Evolutionary conservation across 148 eudicot genomes (phyloP), one percentile per base, ranked within the genome.

Genomic region (Persicaria maculosa): DNA sequence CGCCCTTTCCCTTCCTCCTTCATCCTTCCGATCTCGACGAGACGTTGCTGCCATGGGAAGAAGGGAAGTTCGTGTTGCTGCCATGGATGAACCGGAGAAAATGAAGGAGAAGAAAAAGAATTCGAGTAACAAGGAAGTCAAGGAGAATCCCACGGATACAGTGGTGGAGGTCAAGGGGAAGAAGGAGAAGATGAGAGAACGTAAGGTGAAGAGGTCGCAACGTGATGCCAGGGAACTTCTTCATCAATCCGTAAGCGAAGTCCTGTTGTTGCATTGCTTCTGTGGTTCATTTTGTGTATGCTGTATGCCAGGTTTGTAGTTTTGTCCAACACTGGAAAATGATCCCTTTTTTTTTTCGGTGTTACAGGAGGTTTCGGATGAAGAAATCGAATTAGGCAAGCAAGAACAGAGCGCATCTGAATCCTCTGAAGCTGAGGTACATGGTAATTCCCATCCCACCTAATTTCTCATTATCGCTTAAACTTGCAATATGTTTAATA

Each of bases 371-470:
- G 14, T 11, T 5, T 43, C 70, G 2, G 70, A 65, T 65, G 70
- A 65, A 65, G 70, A 65, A 65, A 40, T 70, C 65, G 44, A 50
- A 14, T 73, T 72, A 43, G 44, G 50, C 43, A 40, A 79, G 31
- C 47, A 15, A 31, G 80, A 74, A 31, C 47, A 44, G 40, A 77
- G 54, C 20, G 79, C 53, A 68, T 45, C 74, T 52, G 82, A 77
- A 47, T 77, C 73, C 50, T 69, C 85, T 4, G 86, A 77, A 72
- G 83, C 81, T 59, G 91, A 93, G 85, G 89, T 83, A 78, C 82
- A 72, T 78, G 83, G 81, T 90, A 83, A 79, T 85, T 81, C 3
- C 40, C 72, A 9, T 12, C 12, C 74, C n/a, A 72, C 7, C 15
- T 5, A 40, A 40, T 15, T 58, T 4, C 9, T 12, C 65, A 7